phyloP scores from a whole-genome alignment of 129 eudicot genomes.

The Oenanthe sinensis region DNA sequence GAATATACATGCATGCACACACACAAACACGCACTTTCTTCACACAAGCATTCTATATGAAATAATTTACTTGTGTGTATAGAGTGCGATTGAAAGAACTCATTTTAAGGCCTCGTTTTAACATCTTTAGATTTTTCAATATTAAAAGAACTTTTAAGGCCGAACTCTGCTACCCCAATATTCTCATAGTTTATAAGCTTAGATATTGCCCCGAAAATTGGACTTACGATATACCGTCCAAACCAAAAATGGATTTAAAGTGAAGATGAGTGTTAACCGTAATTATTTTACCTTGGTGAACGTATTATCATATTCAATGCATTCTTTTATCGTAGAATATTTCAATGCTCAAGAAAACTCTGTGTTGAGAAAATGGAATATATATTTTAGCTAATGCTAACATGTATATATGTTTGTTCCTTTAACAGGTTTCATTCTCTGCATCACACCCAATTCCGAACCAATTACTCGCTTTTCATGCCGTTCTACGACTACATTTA shows the following conservation, averaged over 20 bases:
- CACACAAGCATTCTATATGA: neutral
- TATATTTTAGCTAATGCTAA: too few species aligned
- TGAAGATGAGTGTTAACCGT: neutral
- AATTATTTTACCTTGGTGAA: neutral
- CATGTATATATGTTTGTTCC: neutral
- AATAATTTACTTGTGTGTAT: neutral
- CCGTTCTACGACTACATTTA: conserved; percentile 67
- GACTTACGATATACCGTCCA: too few species aligned
- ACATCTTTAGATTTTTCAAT: too few species aligned
- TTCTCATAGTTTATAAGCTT: too few species aligned
- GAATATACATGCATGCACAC: neutral
- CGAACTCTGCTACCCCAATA: too few species aligned
- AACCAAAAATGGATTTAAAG: too few species aligned
- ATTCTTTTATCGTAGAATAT: neutral
- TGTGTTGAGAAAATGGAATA: neutral
- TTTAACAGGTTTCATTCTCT: conserved; percentile 52
- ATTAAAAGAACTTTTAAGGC: too few species aligned
- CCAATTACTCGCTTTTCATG: conserved; percentile 73
- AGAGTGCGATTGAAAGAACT: neutral
- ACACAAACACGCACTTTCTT: neutral
- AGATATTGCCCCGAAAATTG: too few species aligned
- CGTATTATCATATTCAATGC: neutral
- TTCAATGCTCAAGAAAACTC: neutral
- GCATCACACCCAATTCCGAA: conserved; percentile 77
- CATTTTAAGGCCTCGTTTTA: too few species aligned